phyloP scores from a whole-genome alignment of 1,284 basidiomycete genomes.

The Inonotus hispidus region DNA sequence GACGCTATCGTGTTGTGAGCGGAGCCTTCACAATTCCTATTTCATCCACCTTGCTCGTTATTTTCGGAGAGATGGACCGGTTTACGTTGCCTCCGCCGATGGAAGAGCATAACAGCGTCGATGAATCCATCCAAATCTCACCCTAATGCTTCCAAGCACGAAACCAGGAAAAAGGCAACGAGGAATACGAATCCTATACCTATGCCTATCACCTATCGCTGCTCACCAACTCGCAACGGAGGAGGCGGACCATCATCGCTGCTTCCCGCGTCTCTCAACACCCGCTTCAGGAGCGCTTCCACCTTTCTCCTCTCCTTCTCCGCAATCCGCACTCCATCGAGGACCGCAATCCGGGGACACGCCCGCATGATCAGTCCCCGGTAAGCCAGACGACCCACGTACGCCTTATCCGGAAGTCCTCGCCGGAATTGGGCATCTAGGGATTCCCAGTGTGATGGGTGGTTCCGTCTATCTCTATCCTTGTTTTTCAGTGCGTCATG shows the following conservation, averaged over 20 bases:
- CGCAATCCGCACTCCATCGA: conserved; percentile 80
- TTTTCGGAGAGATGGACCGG: neutral
- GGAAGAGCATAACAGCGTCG: neutral
- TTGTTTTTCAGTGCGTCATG: conserved; percentile 23
- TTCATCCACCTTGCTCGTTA: neutral
- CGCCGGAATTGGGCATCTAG: conserved; percentile 83
- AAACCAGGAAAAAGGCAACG: neutral
- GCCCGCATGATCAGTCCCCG: conserved; percentile 80
- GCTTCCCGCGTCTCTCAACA: conserved; percentile 26
- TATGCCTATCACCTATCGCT: too few relatives aligned
- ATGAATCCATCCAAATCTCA: neutral
- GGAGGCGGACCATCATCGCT: too few relatives aligned
- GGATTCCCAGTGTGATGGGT: conserved; percentile 53
- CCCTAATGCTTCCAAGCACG: neutral
- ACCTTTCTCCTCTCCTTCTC: conserved; percentile 82
- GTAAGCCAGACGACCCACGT: conserved; percentile 81
- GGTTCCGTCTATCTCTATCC: conserved; percentile 30
- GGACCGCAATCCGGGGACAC: conserved; percentile 57
- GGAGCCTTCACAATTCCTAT: neutral
- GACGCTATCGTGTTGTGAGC: neutral
- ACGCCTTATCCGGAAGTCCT: conserved; percentile 81
- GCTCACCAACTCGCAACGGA: neutral
- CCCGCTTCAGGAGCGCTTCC: conserved; percentile 56
- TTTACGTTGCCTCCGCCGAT: neutral
- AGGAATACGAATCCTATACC: too few relatives aligned